Evolutionary conservation across 257 asterid genomes (phyloP).

Genomic region (Hygrophila difformis): DNA sequence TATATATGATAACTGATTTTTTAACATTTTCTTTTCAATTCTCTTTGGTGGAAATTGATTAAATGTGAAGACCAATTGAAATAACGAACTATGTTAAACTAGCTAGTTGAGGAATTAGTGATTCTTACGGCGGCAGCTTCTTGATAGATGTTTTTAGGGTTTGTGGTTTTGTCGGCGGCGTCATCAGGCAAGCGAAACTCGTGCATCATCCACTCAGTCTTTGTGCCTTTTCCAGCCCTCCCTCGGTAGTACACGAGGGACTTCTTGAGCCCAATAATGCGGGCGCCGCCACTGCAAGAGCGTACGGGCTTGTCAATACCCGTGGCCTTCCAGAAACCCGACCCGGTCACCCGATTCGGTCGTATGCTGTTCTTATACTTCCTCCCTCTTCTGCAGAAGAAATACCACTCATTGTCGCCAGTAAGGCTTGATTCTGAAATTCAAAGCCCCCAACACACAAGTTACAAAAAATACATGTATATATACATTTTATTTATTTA

Average conservation of each 20-base stretch:
- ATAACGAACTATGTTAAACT: no score
- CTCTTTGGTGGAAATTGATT: no score
- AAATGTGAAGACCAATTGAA: no score
- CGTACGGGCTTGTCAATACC: constrained; percentile 45
- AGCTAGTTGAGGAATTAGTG: no score
- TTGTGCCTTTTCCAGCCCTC: constrained; percentile 39
- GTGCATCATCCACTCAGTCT: constrained; percentile 59
- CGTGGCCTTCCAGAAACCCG: constrained; percentile 63
- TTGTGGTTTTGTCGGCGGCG: background rate
- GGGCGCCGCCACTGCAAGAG: constrained; percentile 12
- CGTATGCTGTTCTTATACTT: constrained; percentile 45
- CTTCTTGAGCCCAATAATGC: constrained; percentile 39
- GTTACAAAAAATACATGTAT: no score
- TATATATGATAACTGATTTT: constrained; percentile 7
- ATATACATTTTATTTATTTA: no score
- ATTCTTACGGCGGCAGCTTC: no score
- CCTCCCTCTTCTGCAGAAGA: constrained; percentile 51
- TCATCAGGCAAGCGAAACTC: constrained; percentile 35
- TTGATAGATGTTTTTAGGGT: constrained; percentile 13
- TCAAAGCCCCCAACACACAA: no score
- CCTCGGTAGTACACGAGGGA: constrained; percentile 50
- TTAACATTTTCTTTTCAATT: no score
- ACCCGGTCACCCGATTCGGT: constrained; percentile 46
- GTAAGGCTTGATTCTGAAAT: constrained; percentile 14
- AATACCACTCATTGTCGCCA: constrained; percentile 51